Evolutionary conservation across 805 yeast species (phyloP).

Genomic region (Zygoascus bituminiphila): DNA sequence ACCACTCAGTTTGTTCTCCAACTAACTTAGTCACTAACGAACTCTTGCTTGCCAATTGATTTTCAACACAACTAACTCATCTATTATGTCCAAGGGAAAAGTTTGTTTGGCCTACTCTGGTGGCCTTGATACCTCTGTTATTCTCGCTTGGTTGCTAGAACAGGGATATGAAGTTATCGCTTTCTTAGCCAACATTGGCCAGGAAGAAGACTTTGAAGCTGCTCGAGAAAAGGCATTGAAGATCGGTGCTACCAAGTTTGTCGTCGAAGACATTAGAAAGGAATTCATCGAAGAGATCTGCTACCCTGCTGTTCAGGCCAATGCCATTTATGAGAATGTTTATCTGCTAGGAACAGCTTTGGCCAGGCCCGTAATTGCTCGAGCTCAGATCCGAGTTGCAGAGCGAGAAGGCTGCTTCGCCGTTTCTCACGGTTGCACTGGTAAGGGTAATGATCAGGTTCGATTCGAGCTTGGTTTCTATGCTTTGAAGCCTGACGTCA

Average conservation of each 20-base stretch:
- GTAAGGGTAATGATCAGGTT: conserved; percentile 99
- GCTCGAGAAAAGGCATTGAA: conserved; percentile 94
- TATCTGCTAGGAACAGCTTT: conserved; percentile 94
- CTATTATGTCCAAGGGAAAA: conserved; percentile 86
- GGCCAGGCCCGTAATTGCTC: conserved; percentile 98
- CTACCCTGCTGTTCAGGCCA: conserved; percentile 94
- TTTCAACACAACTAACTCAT: neutral
- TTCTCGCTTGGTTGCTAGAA: conserved; percentile 96
- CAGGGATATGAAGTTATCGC: conserved; percentile 98
- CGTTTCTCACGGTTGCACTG: conserved; percentile 98
- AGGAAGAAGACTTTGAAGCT: conserved; percentile 97
- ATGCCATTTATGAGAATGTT: conserved; percentile 96
- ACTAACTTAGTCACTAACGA: no score
- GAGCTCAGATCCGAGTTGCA: conserved; percentile 96
- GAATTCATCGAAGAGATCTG: conserved; percentile 90
- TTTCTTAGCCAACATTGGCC: conserved; percentile 97
- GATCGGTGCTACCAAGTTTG: conserved; percentile 95
- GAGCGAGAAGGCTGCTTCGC: conserved; percentile 97
- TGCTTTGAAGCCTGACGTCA: conserved; percentile 95
- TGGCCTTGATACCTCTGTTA: conserved; percentile 96
- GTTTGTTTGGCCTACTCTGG: conserved; percentile 99
- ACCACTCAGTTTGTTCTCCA: no score
- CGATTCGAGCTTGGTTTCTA: conserved; percentile 95
- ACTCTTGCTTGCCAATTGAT: no score
- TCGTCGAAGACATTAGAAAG: conserved; percentile 87